Conservation (phyloP, 805 yeast species). For the Zygoascus flipseniorum region DNA sequence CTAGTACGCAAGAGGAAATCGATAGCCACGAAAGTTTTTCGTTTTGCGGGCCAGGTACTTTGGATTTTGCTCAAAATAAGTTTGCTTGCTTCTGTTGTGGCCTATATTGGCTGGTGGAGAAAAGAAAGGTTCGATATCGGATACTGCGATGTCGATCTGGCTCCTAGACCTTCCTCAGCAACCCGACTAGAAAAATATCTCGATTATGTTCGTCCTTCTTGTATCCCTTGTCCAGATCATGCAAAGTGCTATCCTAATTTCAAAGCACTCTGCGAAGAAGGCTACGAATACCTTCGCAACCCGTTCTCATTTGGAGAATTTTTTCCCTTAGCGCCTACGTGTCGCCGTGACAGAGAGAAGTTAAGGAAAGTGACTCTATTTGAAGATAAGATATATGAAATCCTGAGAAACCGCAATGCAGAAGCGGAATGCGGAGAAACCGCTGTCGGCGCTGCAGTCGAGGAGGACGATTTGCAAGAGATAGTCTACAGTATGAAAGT, state of each 20-base stretch:
- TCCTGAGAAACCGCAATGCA: conserved; percentile 64
- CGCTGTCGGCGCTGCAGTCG: conserved; percentile 32
- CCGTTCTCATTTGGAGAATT: conserved; percentile 48
- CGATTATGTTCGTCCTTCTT: conserved; percentile 46
- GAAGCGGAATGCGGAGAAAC: conserved; percentile 41
- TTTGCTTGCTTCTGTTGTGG: conserved; percentile 30
- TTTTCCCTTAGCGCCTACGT: conserved; percentile 53
- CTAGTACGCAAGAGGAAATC: background rate
- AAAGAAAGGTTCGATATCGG: conserved; percentile 58
- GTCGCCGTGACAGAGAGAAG: conserved; percentile 67
- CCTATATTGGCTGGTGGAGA: conserved; percentile 51
- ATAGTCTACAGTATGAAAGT: conserved; percentile 18
- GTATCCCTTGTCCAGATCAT: conserved; percentile 74
- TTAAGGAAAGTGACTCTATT: conserved; percentile 59
- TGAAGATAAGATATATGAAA: conserved; percentile 53
- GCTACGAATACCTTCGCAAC: conserved; percentile 44
- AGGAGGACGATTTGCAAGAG: conserved; percentile 22
- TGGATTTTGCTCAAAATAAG: conserved; percentile 28
- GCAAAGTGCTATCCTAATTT: conserved; percentile 62
- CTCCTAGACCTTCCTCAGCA: conserved; percentile 1
- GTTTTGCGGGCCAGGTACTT: background rate
- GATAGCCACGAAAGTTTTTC: background rate
- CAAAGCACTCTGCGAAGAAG: conserved; percentile 62
- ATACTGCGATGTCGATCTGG: conserved; percentile 49
- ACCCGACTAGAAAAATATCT: conserved; percentile 25